These are phyloP conservation scores for Lepiota brunneoincarnata DNA, from an alignment of 768 basidiomycete genomes.

Conservation along the genomic window DNA sequence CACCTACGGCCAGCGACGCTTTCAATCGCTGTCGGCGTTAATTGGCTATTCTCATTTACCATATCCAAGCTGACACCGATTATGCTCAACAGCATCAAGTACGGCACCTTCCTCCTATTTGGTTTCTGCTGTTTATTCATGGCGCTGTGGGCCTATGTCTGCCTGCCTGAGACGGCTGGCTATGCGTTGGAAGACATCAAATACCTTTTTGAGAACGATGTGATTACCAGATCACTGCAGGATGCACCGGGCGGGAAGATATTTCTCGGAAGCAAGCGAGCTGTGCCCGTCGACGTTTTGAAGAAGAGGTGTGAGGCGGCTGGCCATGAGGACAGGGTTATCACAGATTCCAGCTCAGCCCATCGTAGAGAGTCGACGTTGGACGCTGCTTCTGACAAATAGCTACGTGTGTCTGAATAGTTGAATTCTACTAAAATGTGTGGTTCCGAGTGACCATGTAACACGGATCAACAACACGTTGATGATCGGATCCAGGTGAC, in stretches of 20 bases:
- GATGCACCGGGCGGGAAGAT: conserved; percentile 39
- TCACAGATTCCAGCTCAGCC: no score
- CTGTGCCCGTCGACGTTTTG: conserved; percentile 23
- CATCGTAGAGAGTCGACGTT: no score
- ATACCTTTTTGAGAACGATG: conserved; percentile 38
- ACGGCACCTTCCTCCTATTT: conserved; percentile 41
- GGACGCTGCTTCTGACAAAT: no score
- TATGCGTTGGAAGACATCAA: conserved; percentile 45
- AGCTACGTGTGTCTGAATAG: no score
- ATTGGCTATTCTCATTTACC: conserved; percentile 46
- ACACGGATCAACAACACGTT: conserved; percentile 1
- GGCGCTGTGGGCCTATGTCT: conserved; percentile 40
- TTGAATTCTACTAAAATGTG: not conserved
- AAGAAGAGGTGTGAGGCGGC: not conserved
- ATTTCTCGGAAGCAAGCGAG: conserved; percentile 27
- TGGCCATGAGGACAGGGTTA: not conserved
- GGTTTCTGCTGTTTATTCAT: conserved; percentile 40
- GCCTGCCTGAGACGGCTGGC: conserved; percentile 46
- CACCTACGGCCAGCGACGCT: conserved; percentile 38
- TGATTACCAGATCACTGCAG: conserved; percentile 31
- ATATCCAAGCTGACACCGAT: conserved; percentile 42
- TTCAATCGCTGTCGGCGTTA: conserved; percentile 35
- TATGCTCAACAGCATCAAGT: conserved; percentile 29
- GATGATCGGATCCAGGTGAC: not conserved
- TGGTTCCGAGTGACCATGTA: not conserved